Evolutionary conservation across 1,284 basidiomycete genomes (phyloP).

Genomic region (Psilocybe mexicana): DNA sequence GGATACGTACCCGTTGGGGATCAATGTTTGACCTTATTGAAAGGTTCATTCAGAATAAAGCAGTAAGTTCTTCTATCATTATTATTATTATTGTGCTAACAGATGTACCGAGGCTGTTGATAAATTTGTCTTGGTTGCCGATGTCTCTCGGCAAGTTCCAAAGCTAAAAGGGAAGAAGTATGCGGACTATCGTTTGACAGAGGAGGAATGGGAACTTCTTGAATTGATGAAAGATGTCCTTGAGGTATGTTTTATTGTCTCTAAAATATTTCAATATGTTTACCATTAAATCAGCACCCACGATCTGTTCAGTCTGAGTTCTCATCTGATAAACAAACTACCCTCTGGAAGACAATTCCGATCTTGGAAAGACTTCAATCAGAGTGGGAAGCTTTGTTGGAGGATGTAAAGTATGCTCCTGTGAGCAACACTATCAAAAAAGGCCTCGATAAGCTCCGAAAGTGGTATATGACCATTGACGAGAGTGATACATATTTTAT

Average conservation of each 20-base stretch:
- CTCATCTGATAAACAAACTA: conserved; percentile 25
- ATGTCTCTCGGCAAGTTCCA: conserved; percentile 25
- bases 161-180: conserved; percentile 26
- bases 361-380: conserved; percentile 28
- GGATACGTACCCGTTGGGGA: conserved; percentile 27
- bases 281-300: conserved; percentile 6
- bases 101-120: conserved; percentile 22
- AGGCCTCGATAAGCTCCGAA: conserved; percentile 27
- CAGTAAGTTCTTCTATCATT: conserved; percentile 13
- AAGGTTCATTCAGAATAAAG: conserved; percentile 13
- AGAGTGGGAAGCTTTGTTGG: conserved; percentile 24
- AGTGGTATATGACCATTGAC: conserved; percentile 25
- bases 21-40: conserved; percentile 25
- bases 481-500: conserved; percentile 12
- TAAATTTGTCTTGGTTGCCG: conserved; percentile 24
- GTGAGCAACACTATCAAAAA: conserved; percentile 11
- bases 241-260: conserved; percentile 15
- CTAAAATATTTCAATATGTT: background rate
- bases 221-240: conserved; percentile 24
- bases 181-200: conserved; percentile 17
- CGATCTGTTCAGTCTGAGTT: conserved; percentile 24
- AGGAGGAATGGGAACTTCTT: conserved; percentile 22
- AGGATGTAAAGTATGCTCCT: conserved; percentile 2
- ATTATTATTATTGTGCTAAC: background rate
- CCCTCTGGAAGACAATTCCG: conserved; percentile 27